Base-by-base conservation (phyloP, 805 yeast species). In the Sugiyamaella valdiviana region DNA sequence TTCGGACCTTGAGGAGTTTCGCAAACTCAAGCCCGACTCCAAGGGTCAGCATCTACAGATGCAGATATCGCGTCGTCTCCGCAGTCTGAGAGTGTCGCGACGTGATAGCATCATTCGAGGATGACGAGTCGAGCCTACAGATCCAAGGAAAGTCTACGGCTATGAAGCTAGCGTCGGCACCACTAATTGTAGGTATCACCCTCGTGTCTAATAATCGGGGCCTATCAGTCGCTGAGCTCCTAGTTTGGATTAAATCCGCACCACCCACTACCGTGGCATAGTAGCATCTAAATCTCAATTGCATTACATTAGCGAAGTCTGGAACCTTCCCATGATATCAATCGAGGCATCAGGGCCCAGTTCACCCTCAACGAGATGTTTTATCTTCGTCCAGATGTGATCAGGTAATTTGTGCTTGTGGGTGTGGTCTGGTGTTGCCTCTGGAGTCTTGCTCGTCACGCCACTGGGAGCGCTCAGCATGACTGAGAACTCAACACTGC, bases 401-500 rank as follows among this genome's bases (percentile, higher is more conserved):
- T 26, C 32, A 6, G 32, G 32, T 4, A 26, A n/a, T 26, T 26
- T 26, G 10, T 12, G 32, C 10, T 26, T 4, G 14, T 12, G 14
- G 32, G 32, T 26, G n/a, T 26, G n/a, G 4, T 26, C 32, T 21
- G 14, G 7, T n/a, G 32, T 24, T 14, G 6, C 32, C 32, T 29
- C 43, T 15, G 41, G 36, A 15, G 48, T 44, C n/a, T n/a, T n/a
- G n/a, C n/a, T n/a, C n/a, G n/a, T n/a, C n/a, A n/a, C n/a, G n/a
- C n/a, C n/a, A n/a, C n/a, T n/a, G n/a, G 54, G 39, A 9, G 46
- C 50, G 6, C 59, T 51, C 3, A 74, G 62, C 75, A 77, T 71
- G 2, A 75, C 76, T 46, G 70, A 75, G 45, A 77, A 64, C 3
- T 67, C 57, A 3, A 74, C 59, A 45, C 63, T 61, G 36, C 61